Evolutionary conservation across 31 red algal genomes (phyloP).

Genomic region (Porphyra umbilicalis): DNA sequence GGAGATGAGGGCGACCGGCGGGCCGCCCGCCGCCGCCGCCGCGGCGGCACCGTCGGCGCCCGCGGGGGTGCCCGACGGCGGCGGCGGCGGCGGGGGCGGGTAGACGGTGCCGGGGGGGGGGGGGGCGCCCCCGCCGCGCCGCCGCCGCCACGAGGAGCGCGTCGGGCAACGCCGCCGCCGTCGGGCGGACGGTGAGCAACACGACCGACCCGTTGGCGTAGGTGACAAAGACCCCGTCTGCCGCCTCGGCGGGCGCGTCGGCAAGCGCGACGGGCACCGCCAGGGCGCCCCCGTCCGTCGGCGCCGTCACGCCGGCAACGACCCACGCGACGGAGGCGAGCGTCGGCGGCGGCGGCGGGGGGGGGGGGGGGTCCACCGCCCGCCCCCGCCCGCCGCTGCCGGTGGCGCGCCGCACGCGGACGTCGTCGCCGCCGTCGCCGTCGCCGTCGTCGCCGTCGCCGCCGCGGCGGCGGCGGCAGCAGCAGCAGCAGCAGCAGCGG

Average conservation of each 20-base stretch:
- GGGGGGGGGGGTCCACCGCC: too few relatives aligned
- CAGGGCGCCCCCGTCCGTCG: not conserved
- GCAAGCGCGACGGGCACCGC: conserved; percentile 35
- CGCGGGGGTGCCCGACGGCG: not conserved
- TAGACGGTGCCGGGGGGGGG: not conserved
- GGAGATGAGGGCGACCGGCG: not conserved
- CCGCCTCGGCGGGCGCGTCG: conserved; percentile 30
- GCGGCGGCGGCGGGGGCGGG: not conserved
- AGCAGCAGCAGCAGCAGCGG: not conserved
- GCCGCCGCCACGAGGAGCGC: not conserved
- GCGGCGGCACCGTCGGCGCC: too few relatives aligned
- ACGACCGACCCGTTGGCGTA: conserved; percentile 53
- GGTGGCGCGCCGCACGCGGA: too few relatives aligned
- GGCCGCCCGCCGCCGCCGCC: not conserved
- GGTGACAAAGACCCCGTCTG: conserved; percentile 48
- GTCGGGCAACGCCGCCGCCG: not conserved
- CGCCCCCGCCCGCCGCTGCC: too few relatives aligned
- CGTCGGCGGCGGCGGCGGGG: conserved; percentile 1
- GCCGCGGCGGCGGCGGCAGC: not conserved
- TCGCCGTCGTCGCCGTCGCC: not conserved
- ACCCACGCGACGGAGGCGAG: conserved; percentile 46
- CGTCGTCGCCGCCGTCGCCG: too few relatives aligned
- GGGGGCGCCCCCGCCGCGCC: not conserved
- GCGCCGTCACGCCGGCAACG: conserved; percentile 39
- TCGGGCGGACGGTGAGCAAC: conserved; percentile 17